These are phyloP conservation scores for Friedmanniomyces endolithicus DNA, from an alignment of 495 filamentous ascomycete species.

Conservation along the genomic window DNA sequence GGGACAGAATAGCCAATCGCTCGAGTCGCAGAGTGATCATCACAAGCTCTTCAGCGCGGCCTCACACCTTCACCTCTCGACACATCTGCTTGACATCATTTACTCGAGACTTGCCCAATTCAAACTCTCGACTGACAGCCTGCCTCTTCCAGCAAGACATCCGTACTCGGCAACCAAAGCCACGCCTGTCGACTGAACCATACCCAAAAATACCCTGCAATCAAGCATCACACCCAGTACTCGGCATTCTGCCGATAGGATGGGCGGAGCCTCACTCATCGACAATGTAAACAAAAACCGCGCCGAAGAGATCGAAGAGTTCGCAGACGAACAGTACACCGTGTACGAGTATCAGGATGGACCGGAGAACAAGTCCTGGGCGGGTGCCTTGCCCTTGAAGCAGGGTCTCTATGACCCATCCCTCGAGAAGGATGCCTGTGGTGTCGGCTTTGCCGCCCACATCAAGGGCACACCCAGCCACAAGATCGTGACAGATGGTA, in stretches of 20 bases:
- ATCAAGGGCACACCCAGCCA: constrained; percentile 97
- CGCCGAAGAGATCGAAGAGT: constrained; percentile 36
- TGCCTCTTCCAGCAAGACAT: background rate
- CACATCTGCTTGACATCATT: background rate
- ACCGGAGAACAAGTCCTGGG: constrained; percentile 86
- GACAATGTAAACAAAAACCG: constrained; percentile 53
- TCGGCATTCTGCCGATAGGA: constrained; percentile 41
- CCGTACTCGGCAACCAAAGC: background rate
- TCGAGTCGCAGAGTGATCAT: background rate
- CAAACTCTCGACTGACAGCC: background rate
- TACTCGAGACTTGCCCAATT: too few species aligned
- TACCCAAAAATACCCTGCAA: background rate
- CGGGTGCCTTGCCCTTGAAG: constrained; percentile 85
- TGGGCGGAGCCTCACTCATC: constrained; percentile 49
- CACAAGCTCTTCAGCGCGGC: background rate
- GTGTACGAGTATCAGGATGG: constrained; percentile 76
- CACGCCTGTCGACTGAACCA: background rate
- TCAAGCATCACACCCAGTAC: background rate
- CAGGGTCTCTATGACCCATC: constrained; percentile 96
- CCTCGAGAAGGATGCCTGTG: constrained; percentile 97
- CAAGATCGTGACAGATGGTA: constrained; percentile 99
- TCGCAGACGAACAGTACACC: constrained; percentile 40
- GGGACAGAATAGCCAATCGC: too few species aligned
- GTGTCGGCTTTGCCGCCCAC: constrained; percentile 97
- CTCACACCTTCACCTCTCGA: background rate